Evolutionary conservation across 148 eudicot species (phyloP).

Genomic region (Polygonum maritimum): DNA sequence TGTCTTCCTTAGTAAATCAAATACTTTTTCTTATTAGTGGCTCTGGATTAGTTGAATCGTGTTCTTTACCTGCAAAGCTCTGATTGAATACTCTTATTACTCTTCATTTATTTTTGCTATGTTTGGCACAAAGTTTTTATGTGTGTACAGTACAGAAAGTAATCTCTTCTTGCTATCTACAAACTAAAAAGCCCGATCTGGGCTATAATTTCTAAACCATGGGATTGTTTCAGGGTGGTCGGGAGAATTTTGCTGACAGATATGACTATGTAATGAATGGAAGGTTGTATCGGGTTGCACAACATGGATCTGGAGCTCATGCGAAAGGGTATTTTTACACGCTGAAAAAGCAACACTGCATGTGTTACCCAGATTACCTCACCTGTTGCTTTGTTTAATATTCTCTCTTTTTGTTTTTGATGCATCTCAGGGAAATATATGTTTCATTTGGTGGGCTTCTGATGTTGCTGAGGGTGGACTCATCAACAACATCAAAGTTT

Average conservation of each 20-base stretch:
- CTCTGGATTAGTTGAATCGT: neutral
- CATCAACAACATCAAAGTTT: slow-evolving; percentile 48
- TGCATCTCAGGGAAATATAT: slow-evolving; percentile 54
- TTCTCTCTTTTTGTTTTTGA: neutral
- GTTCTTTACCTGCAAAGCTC: neutral
- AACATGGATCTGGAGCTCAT: slow-evolving; percentile 36
- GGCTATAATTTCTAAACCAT: neutral
- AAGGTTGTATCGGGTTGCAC: slow-evolving; percentile 61
- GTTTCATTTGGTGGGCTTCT: slow-evolving; percentile 80
- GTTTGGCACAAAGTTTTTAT: neutral
- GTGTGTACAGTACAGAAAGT: neutral
- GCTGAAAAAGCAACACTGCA: neutral
- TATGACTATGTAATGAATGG: slow-evolving; percentile 97
- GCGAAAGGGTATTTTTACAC: slow-evolving; percentile 47
- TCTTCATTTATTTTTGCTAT: neutral
- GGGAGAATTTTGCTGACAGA: slow-evolving; percentile 76
- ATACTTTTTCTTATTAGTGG: neutral
- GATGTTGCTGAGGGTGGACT: slow-evolving; percentile 81
- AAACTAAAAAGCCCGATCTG: neutral
- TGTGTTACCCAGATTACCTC: neutral
- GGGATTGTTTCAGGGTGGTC: slow-evolving; percentile 44
- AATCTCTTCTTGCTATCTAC: neutral
- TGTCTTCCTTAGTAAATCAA: neutral
- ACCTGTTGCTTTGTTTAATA: neutral
- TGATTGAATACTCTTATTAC: neutral